phyloP scores from a whole-genome alignment of 352 stramenopile species.

The Pythium periplocum region DNA sequence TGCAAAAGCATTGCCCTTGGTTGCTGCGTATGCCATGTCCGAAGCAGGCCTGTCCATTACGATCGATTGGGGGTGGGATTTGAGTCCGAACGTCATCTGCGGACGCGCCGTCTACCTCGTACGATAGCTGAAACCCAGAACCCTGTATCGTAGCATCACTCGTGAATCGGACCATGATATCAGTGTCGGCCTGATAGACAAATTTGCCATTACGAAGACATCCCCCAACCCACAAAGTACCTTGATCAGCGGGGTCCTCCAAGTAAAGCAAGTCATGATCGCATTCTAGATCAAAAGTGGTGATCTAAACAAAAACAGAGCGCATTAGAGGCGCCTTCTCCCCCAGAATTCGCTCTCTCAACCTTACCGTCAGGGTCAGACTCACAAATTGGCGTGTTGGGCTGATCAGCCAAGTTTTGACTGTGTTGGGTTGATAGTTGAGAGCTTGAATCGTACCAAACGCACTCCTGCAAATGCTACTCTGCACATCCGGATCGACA shows the following conservation, averaged over 20 bases:
- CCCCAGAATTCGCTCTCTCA: no score
- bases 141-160: constrained; percentile 39
- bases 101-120: constrained; percentile 25
- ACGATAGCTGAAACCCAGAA: constrained; percentile 41
- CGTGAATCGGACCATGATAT: constrained; percentile 29
- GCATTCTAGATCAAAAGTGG: constrained; percentile 54
- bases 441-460: constrained; percentile 23
- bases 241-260: constrained; percentile 17
- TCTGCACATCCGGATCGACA: no score
- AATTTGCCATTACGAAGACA: constrained; percentile 38
- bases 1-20: constrained; percentile 43
- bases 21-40: constrained; percentile 27
- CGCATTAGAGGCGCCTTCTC: neutral
- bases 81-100: constrained; percentile 3
- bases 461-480: constrained; percentile 16
- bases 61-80: constrained; percentile 28
- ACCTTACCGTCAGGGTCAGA: constrained; percentile 18
- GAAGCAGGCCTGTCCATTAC: constrained; percentile 21
- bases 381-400: constrained; percentile 10
- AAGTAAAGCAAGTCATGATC: constrained; percentile 60
- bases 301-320: constrained; percentile 21
- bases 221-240: constrained; percentile 45
- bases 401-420: constrained; percentile 32
- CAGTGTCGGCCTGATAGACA: constrained; percentile 22
- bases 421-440: constrained; percentile 28